These are phyloP conservation scores for Globisporangium barbulae DNA, from an alignment of 352 stramenopile genomes.

Conservation along the genomic window DNA sequence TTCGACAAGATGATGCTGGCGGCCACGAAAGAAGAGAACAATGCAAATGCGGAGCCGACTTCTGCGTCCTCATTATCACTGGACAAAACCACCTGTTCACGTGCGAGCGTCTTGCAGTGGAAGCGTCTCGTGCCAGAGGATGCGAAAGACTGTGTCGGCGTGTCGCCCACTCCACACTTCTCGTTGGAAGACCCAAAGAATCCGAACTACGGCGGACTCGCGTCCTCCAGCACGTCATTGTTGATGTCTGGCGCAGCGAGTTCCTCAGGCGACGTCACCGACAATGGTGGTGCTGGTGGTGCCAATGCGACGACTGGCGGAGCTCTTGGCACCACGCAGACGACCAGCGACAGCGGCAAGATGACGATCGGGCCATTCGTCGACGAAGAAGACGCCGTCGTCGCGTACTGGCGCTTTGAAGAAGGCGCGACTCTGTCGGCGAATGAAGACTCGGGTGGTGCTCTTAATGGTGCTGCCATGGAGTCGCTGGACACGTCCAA, in stretches of 20 bases:
- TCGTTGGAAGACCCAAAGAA: conserved; percentile 53
- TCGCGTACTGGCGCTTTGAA: conserved; percentile 87
- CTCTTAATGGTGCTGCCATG: conserved; percentile 30
- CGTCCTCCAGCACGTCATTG: conserved; percentile 10
- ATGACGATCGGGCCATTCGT: conserved; percentile 80
- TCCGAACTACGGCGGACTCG: conserved; percentile 45
- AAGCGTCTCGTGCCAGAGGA: conserved; percentile 68
- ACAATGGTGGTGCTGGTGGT: neutral
- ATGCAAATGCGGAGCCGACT: neutral
- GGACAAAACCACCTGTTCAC: conserved; percentile 7
- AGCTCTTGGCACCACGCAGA: neutral
- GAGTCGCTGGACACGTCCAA: conserved; percentile 82
- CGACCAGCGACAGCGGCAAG: conserved; percentile 23
- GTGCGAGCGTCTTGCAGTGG: conserved; percentile 51
- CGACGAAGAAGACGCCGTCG: conserved; percentile 80
- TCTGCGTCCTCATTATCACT: neutral
- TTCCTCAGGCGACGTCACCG: neutral
- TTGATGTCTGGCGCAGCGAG: neutral
- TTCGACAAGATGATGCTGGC: conserved; percentile 43
- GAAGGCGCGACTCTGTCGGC: conserved; percentile 38
- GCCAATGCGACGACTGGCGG: neutral
- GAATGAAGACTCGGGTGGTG: conserved; percentile 12
- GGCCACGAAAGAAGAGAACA: conserved; percentile 1
- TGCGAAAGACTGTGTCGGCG: conserved; percentile 56
- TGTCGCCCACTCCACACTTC: conserved; percentile 38